A percentile compares a stretch with the other conserved stretches of the same genome.
Evolutionary conservation across 768 basidiomycete genomes (phyloP).

Genomic region (Macrolepiota albuminosa): DNA sequence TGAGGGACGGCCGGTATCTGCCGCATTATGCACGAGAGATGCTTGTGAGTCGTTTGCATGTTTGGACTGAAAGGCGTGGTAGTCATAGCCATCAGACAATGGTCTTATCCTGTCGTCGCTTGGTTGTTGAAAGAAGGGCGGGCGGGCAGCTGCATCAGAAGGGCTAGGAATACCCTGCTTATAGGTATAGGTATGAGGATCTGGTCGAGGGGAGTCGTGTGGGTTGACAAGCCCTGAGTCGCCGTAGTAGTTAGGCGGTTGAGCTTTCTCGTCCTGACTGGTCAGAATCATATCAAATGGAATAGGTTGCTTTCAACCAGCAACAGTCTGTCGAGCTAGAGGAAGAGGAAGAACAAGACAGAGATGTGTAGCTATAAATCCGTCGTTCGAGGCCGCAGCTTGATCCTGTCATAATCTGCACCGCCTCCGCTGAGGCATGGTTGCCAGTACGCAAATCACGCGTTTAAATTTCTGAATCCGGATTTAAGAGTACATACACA

Average conservation of each 20-base stretch:
- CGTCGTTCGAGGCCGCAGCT: not conserved
- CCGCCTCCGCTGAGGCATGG: conserved; percentile 7
- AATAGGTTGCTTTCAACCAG: not conserved
- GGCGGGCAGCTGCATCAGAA: conserved; percentile 2
- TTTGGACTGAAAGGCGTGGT: conserved; percentile 6
- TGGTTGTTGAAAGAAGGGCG: conserved; percentile 10
- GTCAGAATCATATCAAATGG: conserved; percentile 11
- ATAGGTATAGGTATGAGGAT: not conserved
- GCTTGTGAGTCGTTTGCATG: conserved; percentile 24
- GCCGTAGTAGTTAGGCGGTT: conserved; percentile 4
- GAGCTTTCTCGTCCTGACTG: conserved; percentile 11
- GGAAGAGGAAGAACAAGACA: not conserved
- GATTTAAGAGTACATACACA: not conserved
- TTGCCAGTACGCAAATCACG: not conserved
- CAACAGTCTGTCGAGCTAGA: not conserved
- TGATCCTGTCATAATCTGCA: not conserved
- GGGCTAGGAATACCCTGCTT: not conserved
- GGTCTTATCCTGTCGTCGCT: conserved; percentile 1
- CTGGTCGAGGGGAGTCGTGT: not conserved
- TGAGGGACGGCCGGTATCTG: conserved; percentile 32
- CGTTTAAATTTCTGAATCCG: not conserved
- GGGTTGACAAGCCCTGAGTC: not conserved
- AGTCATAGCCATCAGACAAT: not conserved
- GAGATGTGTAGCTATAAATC: not conserved
- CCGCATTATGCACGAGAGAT: conserved; percentile 44